Evolutionary conservation across 164 flowering plant species (phyloP).

Genomic region (Aristolochia contorta): DNA sequence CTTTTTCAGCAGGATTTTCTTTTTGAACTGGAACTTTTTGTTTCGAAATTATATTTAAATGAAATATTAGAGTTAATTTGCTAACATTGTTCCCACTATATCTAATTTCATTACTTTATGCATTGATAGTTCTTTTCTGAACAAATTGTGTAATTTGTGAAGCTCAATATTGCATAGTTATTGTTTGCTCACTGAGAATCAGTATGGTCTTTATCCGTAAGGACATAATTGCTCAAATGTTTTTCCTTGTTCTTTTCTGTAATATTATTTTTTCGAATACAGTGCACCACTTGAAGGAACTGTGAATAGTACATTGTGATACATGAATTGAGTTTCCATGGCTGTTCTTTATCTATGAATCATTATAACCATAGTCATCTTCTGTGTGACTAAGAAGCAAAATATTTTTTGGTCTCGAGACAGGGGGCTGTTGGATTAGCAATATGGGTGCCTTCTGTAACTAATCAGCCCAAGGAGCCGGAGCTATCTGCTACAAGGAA

Average conservation of each 20-base stretch:
- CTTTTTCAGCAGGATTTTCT: not conserved
- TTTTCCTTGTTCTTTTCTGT: not conserved
- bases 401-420: constrained; percentile 2
- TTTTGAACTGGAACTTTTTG: too few relatives aligned
- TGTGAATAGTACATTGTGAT: not conserved
- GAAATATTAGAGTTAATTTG: too few relatives aligned
- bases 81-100: too few relatives aligned
- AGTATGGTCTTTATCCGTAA: not conserved
- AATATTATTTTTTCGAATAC: too few relatives aligned
- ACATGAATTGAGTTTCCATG: not conserved
- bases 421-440: constrained; percentile 99
- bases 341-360: not conserved
- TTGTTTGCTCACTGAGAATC: too few relatives aligned
- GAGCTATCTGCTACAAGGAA: constrained; percentile 45
- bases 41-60: too few relatives aligned
- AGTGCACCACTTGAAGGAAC: not conserved
- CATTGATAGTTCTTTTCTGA: too few relatives aligned
- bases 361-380: too few relatives aligned
- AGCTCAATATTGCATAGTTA: too few relatives aligned
- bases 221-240: not conserved
- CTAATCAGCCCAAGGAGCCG: constrained; percentile 63
- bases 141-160: too few relatives aligned
- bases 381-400: constrained; percentile 1
- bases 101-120: too few relatives aligned
- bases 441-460: constrained; percentile 96